Evolutionary conservation across 2,329 filamentous ascomycete species (phyloP), one percentile per base, ranked within the genome.

Genomic region (Apiospora koreana): DNA sequence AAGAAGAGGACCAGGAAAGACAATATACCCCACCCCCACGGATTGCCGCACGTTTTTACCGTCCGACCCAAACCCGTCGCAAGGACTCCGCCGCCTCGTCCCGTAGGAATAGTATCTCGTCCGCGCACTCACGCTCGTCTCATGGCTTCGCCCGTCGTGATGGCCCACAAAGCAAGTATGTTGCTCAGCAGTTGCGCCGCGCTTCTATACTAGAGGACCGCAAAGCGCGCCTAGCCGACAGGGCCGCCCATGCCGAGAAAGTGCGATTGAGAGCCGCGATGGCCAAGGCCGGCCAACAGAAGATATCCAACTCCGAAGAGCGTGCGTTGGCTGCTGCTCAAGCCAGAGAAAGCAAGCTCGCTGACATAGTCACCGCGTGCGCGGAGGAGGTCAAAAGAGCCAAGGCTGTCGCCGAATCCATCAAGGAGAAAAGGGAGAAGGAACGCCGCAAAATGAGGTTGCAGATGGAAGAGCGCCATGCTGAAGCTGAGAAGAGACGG

Each of bases 301-400:
- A 91, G 74, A 88, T 83, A 42, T 89, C 88, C 2, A 86, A 90
- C 69, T 93, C 91, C 62, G 93, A 95, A 79, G 93, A 95, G 80
- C 87, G 92, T 67, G 92, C 93, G 3, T 82, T 94, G 71, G 93
- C 93, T 7, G 93, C 93, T 6, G 90, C 94, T 72, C 88, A 94
- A 73, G 92, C 93, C 0, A 88, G 94, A 70, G 92, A 95, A 82
- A 92, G 92, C 75, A 94, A 95, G 75, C 82, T 96, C 23, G 93
- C 92, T 10, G 93, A 95, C 79, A 94, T 95, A 58, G 92, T 93
- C 4, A 92, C 93, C 66, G 87, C 89, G 71, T 95, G 93, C 77
- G 93, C 93, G 25, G 93, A 94, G 80, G 93, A 96, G 79, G 93
- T 96, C 21, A 91, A 92, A 78, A 88, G 93, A 73, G 93, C 93